Evolutionary conservation across 2,329 filamentous ascomycete genomes (phyloP).

Genomic region (Chrysoporthe austroafricana): DNA sequence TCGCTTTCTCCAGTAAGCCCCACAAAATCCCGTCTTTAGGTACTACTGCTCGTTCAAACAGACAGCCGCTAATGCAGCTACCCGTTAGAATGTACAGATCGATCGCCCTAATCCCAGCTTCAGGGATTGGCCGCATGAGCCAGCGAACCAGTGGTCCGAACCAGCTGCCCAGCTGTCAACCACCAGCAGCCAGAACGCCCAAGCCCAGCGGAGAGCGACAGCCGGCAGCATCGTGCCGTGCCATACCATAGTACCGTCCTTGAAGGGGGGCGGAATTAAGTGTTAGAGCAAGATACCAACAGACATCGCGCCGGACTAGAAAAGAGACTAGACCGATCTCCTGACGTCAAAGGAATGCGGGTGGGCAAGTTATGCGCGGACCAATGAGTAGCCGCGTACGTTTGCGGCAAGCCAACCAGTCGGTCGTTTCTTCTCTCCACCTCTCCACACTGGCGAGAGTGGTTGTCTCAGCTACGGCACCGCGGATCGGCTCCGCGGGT

Average conservation of each 20-base stretch:
- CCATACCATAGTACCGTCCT: not conserved
- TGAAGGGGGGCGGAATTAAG: not conserved
- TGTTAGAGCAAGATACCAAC: slow-evolving; percentile 3
- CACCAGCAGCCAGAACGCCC: not conserved
- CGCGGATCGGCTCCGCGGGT: not conserved
- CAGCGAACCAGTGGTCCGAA: slow-evolving; percentile 1
- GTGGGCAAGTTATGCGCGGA: slow-evolving; percentile 4
- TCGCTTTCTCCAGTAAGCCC: not conserved
- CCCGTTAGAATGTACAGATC: slow-evolving; percentile 27
- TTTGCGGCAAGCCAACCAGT: slow-evolving; percentile 11
- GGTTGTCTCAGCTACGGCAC: slow-evolving; percentile 1
- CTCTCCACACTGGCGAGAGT: slow-evolving; percentile 8
- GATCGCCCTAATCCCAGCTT: slow-evolving; percentile 4
- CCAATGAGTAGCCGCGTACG: slow-evolving; percentile 9
- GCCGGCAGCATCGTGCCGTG: not conserved
- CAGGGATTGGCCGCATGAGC: not conserved
- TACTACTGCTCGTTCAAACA: slow-evolving; percentile 37
- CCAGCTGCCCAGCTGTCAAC: not conserved
- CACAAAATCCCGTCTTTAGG: slow-evolving; percentile 24
- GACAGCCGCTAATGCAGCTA: slow-evolving; percentile 31
- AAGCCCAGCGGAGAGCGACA: not conserved
- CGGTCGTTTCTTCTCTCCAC: not conserved
- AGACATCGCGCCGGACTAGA: not conserved
- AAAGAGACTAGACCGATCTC: not conserved
- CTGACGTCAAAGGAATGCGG: slow-evolving; percentile 14